A percentile compares a stretch with the other conserved stretches of the same genome.
Conservation (phyloP, 257 asterid genomes). For the Forsythia viridissima region DNA sequence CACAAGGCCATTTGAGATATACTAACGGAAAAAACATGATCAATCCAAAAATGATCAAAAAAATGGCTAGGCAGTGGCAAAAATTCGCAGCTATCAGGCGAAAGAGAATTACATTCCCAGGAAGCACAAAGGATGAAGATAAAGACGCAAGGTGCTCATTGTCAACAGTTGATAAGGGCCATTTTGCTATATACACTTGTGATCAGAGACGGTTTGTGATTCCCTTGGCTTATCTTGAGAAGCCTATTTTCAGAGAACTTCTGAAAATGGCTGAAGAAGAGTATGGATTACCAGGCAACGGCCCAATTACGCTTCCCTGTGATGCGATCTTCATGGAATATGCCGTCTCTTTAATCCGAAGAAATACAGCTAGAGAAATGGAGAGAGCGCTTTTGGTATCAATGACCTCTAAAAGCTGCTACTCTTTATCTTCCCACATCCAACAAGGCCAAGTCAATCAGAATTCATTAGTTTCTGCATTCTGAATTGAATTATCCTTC, state of each 20-base stretch:
- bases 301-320: constrained; percentile 31
- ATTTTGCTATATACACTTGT: too few relatives aligned
- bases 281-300: constrained; percentile 5
- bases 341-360: constrained; percentile 21
- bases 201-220: too few relatives aligned
- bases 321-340: constrained; percentile 30
- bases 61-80: too few relatives aligned
- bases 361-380: constrained; percentile 28
- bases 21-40: too few relatives aligned
- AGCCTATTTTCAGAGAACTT: constrained; percentile 16
- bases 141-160: too few relatives aligned
- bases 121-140: too few relatives aligned
- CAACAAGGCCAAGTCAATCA: too few relatives aligned
- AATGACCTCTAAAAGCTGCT: constrained; percentile 16
- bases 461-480: not conserved
- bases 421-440: not conserved
- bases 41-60: too few relatives aligned
- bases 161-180: too few relatives aligned
- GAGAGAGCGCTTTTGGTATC: constrained; percentile 24
- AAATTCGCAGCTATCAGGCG: too few relatives aligned
- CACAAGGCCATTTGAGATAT: too few relatives aligned
- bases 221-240: not conserved
- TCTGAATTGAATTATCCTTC: not conserved
- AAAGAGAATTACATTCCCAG: too few relatives aligned
- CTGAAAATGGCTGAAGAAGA: constrained; percentile 25